Evolutionary conservation across 805 yeast genomes (phyloP).

Genomic region (Starmerella bacillaris): DNA sequence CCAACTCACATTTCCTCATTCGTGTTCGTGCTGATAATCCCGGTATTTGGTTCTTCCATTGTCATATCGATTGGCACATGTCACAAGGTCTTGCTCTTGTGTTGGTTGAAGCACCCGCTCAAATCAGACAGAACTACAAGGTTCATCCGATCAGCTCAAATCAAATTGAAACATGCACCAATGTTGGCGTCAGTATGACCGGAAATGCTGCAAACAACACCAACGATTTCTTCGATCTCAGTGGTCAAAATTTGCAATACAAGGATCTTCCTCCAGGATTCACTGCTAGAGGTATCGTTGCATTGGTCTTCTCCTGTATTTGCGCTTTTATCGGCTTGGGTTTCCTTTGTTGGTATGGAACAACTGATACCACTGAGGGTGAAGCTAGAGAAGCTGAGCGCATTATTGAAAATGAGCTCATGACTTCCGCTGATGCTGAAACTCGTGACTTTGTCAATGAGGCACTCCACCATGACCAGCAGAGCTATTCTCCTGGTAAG

Average conservation of each 20-base stretch:
- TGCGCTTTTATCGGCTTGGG: slow-evolving; percentile 70
- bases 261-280: slow-evolving; percentile 65
- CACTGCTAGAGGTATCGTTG: slow-evolving; percentile 89
- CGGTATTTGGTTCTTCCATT: slow-evolving; percentile 97
- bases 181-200: slow-evolving; percentile 31
- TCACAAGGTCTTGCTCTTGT: slow-evolving; percentile 77
- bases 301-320: slow-evolving; percentile 74
- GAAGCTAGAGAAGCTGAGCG: slow-evolving; percentile 12
- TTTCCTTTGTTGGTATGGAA: slow-evolving; percentile 66
- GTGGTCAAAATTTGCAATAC: slow-evolving; percentile 57
- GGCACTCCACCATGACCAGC: background rate
- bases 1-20: slow-evolving; percentile 69
- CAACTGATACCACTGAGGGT: slow-evolving; percentile 38
- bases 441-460: background rate
- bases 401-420: slow-evolving; percentile 6
- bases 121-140: slow-evolving; percentile 36
- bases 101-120: slow-evolving; percentile 67
- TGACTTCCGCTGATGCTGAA: background rate
- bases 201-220: slow-evolving; percentile 89
- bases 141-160: slow-evolving; percentile 34
- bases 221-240: slow-evolving; percentile 42
- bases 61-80: slow-evolving; percentile 98
- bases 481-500: too few species aligned
- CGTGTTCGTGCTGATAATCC: slow-evolving; percentile 89
- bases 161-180: slow-evolving; percentile 43